Evolutionary conservation across 2,329 filamentous ascomycete genomes (phyloP).

Genomic region (Epichloe gansuensis): DNA sequence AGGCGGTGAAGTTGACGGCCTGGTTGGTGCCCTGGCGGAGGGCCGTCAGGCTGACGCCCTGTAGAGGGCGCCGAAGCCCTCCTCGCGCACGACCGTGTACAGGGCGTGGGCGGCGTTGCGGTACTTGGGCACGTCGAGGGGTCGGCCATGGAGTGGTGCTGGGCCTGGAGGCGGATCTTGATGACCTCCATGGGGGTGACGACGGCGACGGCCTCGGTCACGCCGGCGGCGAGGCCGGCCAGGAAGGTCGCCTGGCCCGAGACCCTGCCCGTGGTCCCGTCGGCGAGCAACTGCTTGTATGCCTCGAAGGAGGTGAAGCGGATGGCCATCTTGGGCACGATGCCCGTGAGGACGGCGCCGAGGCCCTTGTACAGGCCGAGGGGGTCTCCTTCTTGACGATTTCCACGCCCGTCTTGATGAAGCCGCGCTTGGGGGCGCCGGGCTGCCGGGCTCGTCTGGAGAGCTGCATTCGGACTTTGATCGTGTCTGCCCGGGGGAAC

Average conservation of each 20-base stretch:
- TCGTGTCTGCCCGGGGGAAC: constrained; percentile 52
- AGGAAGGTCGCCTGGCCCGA: constrained; percentile 57
- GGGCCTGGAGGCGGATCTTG: constrained; percentile 95
- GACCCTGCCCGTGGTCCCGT: constrained; percentile 53
- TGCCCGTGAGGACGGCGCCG: constrained; percentile 91
- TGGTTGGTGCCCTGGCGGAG: constrained; percentile 94
- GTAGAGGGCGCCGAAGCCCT: constrained; percentile 79
- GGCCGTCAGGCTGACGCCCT: constrained; percentile 89
- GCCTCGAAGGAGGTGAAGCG: constrained; percentile 94
- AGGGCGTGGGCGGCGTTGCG: constrained; percentile 75
- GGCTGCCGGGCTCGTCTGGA: constrained; percentile 73
- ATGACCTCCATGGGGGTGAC: constrained; percentile 99
- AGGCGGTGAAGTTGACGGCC: constrained; percentile 97
- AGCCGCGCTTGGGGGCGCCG: constrained; percentile 77
- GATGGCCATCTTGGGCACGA: constrained; percentile 98
- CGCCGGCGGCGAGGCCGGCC: constrained; percentile 80
- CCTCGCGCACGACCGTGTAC: constrained; percentile 86
- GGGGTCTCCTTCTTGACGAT: constrained; percentile 82
- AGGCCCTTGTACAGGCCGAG: constrained; percentile 94
- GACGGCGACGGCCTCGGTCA: constrained; percentile 91
- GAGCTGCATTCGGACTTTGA: constrained; percentile 99
- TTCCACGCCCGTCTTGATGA: constrained; percentile 71
- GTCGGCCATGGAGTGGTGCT: constrained; percentile 96
- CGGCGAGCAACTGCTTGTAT: constrained; percentile 76
- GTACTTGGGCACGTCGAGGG: constrained; percentile 96